Percentiles rank a stretch among this genome's conserved stretches.
phyloP scores from a whole-genome alignment of 2,329 filamentous ascomycete species.

The Botrytis pseudocinerea region DNA sequence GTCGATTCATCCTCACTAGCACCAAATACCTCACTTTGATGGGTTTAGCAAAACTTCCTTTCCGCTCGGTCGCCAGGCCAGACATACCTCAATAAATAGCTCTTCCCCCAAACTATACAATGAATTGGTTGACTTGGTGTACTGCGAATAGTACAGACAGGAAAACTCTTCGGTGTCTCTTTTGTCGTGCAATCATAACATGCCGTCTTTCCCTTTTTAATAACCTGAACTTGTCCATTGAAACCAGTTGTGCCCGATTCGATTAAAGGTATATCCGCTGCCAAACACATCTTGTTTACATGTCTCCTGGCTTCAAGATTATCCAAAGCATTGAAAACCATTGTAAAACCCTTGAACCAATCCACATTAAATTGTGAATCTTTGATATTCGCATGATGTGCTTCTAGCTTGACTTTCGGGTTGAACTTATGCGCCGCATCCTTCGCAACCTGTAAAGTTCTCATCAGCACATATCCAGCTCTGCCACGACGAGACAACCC shows the following conservation, averaged over 20 bases:
- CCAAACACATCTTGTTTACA: constrained; percentile 96
- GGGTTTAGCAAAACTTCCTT: constrained; percentile 37
- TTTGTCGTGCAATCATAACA: constrained; percentile 96
- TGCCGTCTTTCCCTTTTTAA: constrained; percentile 86
- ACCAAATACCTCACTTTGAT: constrained; percentile 78
- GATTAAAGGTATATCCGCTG: constrained; percentile 84
- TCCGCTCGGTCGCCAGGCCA: background rate
- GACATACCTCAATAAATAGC: constrained; percentile 77
- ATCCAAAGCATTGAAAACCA: constrained; percentile 97
- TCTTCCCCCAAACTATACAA: constrained; percentile 98
- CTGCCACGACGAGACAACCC: constrained; percentile 41
- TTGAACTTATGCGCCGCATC: constrained; percentile 91
- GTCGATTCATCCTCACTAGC: constrained; percentile 82
- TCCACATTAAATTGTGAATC: constrained; percentile 80
- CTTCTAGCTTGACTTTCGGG: constrained; percentile 79
- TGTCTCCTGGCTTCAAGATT: constrained; percentile 92
- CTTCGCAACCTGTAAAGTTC: constrained; percentile 71
- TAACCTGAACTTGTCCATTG: constrained; percentile 96
- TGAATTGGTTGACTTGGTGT: constrained; percentile 96
- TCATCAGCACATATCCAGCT: constrained; percentile 22
- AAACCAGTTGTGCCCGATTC: constrained; percentile 98
- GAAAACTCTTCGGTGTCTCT: constrained; percentile 86
- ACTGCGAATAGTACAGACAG: constrained; percentile 95
- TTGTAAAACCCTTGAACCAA: constrained; percentile 80
- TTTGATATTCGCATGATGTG: constrained; percentile 94